phyloP scores from a whole-genome alignment of 495 filamentous ascomycete species.

The Neurospora terricola region DNA sequence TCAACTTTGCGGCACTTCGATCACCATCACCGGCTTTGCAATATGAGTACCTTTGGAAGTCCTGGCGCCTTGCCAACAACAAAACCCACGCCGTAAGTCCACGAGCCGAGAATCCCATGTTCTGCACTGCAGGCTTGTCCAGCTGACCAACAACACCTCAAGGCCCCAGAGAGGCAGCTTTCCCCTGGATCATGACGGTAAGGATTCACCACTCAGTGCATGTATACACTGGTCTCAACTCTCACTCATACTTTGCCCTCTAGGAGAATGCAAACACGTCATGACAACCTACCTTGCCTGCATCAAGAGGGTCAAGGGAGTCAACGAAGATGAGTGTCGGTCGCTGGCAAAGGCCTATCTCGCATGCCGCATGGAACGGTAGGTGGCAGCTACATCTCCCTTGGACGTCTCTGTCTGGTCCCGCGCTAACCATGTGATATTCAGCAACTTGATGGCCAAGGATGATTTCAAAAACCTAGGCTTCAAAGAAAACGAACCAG shows the following conservation, averaged over 20 bases:
- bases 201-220: slow-evolving; percentile 9
- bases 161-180: slow-evolving; percentile 94
- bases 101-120: not conserved
- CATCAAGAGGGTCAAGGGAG: slow-evolving; percentile 67
- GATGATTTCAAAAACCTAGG: slow-evolving; percentile 92
- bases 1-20: not conserved
- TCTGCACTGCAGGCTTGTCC: slow-evolving; percentile 4
- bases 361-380: slow-evolving; percentile 90
- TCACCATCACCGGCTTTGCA: not conserved
- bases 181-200: slow-evolving; percentile 91
- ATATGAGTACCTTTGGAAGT: slow-evolving; percentile 60
- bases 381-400: slow-evolving; percentile 21
- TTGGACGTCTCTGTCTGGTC: slow-evolving; percentile 1
- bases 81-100: slow-evolving; percentile 70
- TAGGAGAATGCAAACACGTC: slow-evolving; percentile 86
- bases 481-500: slow-evolving; percentile 33
- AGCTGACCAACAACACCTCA: not conserved
- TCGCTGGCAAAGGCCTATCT: slow-evolving; percentile 80
- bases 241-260: slow-evolving; percentile 3
- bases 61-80: slow-evolving; percentile 63
- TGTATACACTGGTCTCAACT: not conserved
- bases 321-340: slow-evolving; percentile 79
- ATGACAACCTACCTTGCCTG: slow-evolving; percentile 78
- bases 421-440: not conserved
- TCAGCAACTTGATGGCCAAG: slow-evolving; percentile 86